Percentiles rank a stretch among this genome's conserved stretches.
These are phyloP conservation scores for Forsythia viridissima DNA, from an alignment of 257 asterid species.

Conservation along the genomic window DNA sequence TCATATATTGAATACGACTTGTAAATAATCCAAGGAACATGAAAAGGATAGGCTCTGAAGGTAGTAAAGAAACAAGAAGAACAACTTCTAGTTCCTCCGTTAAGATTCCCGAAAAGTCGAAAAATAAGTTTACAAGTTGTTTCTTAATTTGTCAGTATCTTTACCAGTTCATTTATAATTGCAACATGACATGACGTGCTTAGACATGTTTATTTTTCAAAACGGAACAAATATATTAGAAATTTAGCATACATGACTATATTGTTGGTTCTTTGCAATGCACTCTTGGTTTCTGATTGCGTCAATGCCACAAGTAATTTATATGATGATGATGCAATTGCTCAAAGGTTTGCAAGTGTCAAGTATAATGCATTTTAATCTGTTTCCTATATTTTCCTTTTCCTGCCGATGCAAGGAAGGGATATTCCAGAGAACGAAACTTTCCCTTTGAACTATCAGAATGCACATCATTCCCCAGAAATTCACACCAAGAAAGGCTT, in stretches of 20 bases:
- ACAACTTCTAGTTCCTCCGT: not conserved
- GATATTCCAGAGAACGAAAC: constrained; percentile 40
- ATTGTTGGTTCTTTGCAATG: not conserved
- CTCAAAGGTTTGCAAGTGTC: not conserved
- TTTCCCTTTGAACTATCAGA: constrained; percentile 35
- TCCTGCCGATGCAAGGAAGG: constrained; percentile 31
- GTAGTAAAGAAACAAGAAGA: not conserved
- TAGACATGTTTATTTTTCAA: not conserved
- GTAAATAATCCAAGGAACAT: not conserved
- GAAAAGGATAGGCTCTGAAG: not conserved
- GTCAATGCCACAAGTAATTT: not conserved
- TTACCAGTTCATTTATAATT: constrained; percentile 6
- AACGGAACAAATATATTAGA: not conserved
- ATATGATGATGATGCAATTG: not conserved
- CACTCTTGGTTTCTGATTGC: not conserved
- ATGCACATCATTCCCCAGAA: constrained; percentile 36
- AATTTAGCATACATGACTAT: not conserved
- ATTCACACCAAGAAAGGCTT: constrained; percentile 29
- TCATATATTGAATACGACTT: not conserved
- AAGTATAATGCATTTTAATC: not conserved
- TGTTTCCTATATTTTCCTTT: constrained; percentile 14
- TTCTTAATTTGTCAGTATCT: not conserved
- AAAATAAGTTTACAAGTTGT: not conserved
- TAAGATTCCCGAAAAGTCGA: not conserved
- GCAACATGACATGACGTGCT: constrained; percentile 3